These are phyloP conservation scores for Dujonia santamariae DNA, from an alignment of 1,139 yeast genomes.

Conservation along the genomic window DNA sequence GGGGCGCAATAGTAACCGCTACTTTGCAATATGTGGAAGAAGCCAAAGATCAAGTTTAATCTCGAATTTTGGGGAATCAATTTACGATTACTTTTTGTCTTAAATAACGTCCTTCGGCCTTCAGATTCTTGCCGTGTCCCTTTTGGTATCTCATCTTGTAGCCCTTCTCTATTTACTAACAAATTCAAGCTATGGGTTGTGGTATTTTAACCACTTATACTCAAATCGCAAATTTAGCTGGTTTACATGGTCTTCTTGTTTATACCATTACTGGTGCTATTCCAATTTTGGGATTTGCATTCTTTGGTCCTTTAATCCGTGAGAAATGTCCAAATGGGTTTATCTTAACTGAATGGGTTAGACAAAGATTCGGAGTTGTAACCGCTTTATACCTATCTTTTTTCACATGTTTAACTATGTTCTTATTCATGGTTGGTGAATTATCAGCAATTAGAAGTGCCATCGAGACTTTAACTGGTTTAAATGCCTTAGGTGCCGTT, in stretches of 20 bases:
- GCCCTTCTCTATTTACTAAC: too few relatives aligned
- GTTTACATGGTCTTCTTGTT: conserved; percentile 83
- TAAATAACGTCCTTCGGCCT: too few relatives aligned
- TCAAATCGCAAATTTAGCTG: conserved; percentile 80
- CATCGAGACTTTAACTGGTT: conserved; percentile 72
- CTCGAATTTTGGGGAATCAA: too few relatives aligned
- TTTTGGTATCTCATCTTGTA: too few relatives aligned
- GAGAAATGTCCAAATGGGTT: conserved; percentile 85
- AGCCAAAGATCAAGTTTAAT: too few relatives aligned
- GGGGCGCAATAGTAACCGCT: too few relatives aligned
- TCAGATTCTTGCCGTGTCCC: too few relatives aligned
- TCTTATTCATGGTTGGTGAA: conserved; percentile 85
- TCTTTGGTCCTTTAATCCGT: conserved; percentile 78
- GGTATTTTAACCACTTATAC: conserved; percentile 86
- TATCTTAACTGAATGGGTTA: conserved; percentile 93
- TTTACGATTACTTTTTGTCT: too few relatives aligned
- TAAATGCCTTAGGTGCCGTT: conserved; percentile 76
- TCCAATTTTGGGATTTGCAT: conserved; percentile 80
- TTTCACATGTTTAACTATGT: conserved; percentile 83
- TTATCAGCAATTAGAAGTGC: conserved; percentile 77
- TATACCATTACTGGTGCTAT: conserved; percentile 80
- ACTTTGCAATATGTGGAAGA: too few relatives aligned
- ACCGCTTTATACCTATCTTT: conserved; percentile 75
- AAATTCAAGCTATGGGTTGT: conserved; percentile 71
- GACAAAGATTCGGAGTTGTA: conserved; percentile 69